Evolutionary conservation across 805 yeast genomes (phyloP), one percentile per base, ranked within the genome.

Genomic region (Nakazawaea anatomiae): DNA sequence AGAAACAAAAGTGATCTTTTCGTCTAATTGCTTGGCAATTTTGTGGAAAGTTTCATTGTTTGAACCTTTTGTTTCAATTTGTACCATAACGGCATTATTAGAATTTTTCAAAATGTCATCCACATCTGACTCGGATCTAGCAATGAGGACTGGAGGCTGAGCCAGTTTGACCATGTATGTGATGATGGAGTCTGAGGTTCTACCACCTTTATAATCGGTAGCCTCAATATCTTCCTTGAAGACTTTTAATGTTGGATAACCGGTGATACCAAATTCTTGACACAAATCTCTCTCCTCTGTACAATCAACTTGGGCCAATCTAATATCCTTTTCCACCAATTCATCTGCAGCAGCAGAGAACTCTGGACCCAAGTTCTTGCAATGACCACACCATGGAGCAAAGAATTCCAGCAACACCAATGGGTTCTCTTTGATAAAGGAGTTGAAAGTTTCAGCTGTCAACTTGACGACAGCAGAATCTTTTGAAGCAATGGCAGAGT

Each of bases 381-480:
- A 91, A 73, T 91, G 94, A 14, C 97, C 97, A 76, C 97, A 91
- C 97, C 98, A 92, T 66, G 97, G 96, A 14, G 96, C 96, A 67
- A 85, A 89, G 70, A 89, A 89, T 70, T 89, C 96, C 25, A 92
- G 86, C 55, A 89, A 71, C 27, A 89, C 95, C 58, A 91, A 75
- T 36, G 89, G 87, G 72, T 91, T 86, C 51, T 76, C 80, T 46
- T 72, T 69, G 56, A 92, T 69, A 68, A 87, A 89, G 12, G 74
- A 67, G 52, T 78, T 77, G 66, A 88, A 92, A 53, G 77, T 77
- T 39, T 76, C 82, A 25, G 83, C 70, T 39, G 87, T 79, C 57
- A 92, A 78, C 66, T 87, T 82, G 58, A 89, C 89, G 45, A 92
- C 98, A 35, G 91, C 94, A 42, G 96, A 86, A 63, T 87, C 89